Evolutionary conservation across 2,329 filamentous ascomycete species (phyloP).

Genomic region (Colletotrichum caudatum): DNA sequence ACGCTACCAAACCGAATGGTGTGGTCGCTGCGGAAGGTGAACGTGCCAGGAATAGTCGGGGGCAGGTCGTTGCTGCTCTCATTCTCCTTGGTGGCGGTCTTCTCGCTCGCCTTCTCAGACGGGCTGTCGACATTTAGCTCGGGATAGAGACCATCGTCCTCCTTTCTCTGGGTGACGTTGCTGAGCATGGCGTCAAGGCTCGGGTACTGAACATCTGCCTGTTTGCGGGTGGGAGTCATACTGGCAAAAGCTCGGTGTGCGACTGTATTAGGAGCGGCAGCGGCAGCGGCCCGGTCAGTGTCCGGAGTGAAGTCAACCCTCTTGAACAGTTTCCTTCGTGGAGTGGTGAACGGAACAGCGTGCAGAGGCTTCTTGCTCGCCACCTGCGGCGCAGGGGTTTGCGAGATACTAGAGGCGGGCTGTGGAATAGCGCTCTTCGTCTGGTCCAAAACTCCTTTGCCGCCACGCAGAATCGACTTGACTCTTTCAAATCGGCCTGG

Average conservation of each 20-base stretch:
- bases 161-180: conserved; percentile 46
- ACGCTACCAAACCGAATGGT: conserved; percentile 69
- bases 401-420: conserved; percentile 54
- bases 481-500: conserved; percentile 66
- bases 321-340: conserved; percentile 75
- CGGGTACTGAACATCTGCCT: conserved; percentile 51
- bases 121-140: conserved; percentile 55
- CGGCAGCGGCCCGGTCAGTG: conserved; percentile 63
- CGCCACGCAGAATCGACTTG: conserved; percentile 67
- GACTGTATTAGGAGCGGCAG: conserved; percentile 54
- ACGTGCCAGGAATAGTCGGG: conserved; percentile 66
- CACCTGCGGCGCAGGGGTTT: conserved; percentile 60
- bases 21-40: conserved; percentile 75
- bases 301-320: conserved; percentile 84
- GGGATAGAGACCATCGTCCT: conserved; percentile 62
- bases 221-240: conserved; percentile 49
- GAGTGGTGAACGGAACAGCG: conserved; percentile 70
- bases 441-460: conserved; percentile 54
- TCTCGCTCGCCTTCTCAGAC: conserved; percentile 34
- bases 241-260: conserved; percentile 63
- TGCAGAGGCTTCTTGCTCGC: conserved; percentile 65
- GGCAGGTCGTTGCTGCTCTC: conserved; percentile 46
- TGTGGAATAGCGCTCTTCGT: conserved; percentile 62
- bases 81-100: conserved; percentile 42
- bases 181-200: conserved; percentile 48